phyloP scores from a whole-genome alignment of 768 basidiomycete genomes.

The Agrocybe pediades region DNA sequence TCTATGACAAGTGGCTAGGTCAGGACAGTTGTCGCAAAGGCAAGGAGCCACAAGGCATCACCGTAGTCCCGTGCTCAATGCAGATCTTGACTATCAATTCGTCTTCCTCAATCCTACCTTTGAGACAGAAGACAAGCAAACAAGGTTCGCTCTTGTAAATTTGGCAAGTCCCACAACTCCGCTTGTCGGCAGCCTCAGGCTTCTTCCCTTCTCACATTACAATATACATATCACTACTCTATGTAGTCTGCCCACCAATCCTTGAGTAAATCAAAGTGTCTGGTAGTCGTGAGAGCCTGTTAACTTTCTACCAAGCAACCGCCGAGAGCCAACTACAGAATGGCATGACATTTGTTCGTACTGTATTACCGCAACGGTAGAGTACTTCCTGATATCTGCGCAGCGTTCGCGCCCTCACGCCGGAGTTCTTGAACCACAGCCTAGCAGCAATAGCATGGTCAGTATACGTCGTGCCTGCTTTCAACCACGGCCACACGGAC shows the following conservation, averaged over 20 bases:
- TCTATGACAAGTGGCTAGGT: slow-evolving; percentile 20
- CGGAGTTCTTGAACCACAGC: slow-evolving; percentile 85
- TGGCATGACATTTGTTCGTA: neutral
- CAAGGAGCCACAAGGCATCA: slow-evolving; percentile 1
- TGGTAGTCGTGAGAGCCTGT: neutral
- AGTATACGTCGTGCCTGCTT: slow-evolving; percentile 13
- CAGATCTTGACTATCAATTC: neutral
- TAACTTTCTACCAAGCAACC: neutral
- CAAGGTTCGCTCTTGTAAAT: slow-evolving; percentile 14
- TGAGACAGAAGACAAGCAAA: slow-evolving; percentile 1
- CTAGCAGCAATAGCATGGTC: slow-evolving; percentile 35
- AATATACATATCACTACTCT: neutral
- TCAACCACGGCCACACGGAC: slow-evolving; percentile 40
- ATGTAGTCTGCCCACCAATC: neutral
- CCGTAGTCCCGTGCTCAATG: neutral
- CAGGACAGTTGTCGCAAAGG: slow-evolving; percentile 11
- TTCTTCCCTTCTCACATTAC: neutral
- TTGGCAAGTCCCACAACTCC: slow-evolving; percentile 23
- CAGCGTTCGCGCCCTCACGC: slow-evolving; percentile 56
- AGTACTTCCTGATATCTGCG: slow-evolving; percentile 22
- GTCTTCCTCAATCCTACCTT: neutral
- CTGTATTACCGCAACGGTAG: slow-evolving; percentile 4
- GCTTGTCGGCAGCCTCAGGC: slow-evolving; percentile 21
- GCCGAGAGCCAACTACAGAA: neutral
- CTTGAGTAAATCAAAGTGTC: neutral